A percentile compares a stretch with the other conserved stretches of the same genome.
Conservation (phyloP, 1,139 yeast genomes). For the Debaryomycetaceae sp. region DNA sequence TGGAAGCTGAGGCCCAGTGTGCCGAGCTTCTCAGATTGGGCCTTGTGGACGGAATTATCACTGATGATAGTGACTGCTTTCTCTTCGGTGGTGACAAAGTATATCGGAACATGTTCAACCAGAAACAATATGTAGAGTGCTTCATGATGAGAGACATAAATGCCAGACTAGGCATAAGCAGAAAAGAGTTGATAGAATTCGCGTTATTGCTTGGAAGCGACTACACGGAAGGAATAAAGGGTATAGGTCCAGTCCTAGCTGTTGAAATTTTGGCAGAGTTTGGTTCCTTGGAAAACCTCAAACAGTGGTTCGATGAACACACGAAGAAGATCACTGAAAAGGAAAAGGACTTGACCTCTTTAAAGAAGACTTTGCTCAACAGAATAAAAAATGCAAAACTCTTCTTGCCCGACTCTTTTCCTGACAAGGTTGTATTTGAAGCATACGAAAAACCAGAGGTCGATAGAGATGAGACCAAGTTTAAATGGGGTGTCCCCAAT, state of each 20-base stretch:
- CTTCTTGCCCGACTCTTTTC: conserved; percentile 63
- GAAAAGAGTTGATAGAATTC: conserved; percentile 64
- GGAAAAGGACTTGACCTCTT: conserved; percentile 21
- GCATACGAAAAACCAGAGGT: conserved; percentile 83
- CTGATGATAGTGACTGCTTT: conserved; percentile 97
- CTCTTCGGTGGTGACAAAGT: conserved; percentile 85
- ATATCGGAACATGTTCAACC: conserved; percentile 93
- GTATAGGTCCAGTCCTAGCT: conserved; percentile 90
- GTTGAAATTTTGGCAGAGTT: conserved; percentile 93
- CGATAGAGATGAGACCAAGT: conserved; percentile 71
- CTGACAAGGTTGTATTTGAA: conserved; percentile 61
- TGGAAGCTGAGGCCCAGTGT: conserved; percentile 99
- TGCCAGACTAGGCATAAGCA: conserved; percentile 61
- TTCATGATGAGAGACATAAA: conserved; percentile 63
- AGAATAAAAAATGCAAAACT: conserved; percentile 59
- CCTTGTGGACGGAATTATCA: conserved; percentile 90
- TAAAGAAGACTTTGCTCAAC: conserved; percentile 49
- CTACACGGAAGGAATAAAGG: conserved; percentile 87
- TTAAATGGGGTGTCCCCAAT: conserved; percentile 90
- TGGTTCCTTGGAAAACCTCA: conserved; percentile 36
- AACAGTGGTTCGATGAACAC: conserved; percentile 38
- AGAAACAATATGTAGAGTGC: conserved; percentile 87
- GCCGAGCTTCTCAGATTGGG: conserved; percentile 66
- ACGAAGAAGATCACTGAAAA: conserved; percentile 14
- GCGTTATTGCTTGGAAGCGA: conserved; percentile 90